Conservation (phyloP, 192 early-diverging fungal genomes). For the Chytriomyces sp. region DNA sequence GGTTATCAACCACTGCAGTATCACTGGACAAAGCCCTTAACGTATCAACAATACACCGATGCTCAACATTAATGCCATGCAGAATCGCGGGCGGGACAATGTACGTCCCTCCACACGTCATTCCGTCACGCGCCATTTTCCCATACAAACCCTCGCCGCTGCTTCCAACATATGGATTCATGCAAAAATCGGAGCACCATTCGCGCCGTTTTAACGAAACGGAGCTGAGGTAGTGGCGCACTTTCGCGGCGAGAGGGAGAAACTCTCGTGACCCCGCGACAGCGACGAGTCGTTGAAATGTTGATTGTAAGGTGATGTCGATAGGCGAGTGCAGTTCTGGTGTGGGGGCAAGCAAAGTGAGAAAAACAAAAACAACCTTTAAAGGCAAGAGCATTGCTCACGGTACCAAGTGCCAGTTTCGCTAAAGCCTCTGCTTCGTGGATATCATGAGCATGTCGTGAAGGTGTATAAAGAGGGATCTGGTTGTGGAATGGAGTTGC, state of each 20-base stretch:
- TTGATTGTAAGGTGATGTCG: constrained; percentile 5
- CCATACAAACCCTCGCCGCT: constrained; percentile 18
- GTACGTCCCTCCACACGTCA: constrained; percentile 23
- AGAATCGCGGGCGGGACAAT: constrained; percentile 14
- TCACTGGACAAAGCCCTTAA: background rate
- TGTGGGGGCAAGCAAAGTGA: background rate
- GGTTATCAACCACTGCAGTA: too few species aligned
- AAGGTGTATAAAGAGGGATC: constrained; percentile 5
- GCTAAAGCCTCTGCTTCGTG: constrained; percentile 24
- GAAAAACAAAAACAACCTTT: background rate
- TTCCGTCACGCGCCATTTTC: background rate
- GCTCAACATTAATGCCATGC: constrained; percentile 11
- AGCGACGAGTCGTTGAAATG: constrained; percentile 20
- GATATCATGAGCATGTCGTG: constrained; percentile 6
- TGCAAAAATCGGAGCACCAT: constrained; percentile 27
- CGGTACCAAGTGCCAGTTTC: constrained; percentile 13
- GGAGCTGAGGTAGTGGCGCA: constrained; percentile 18
- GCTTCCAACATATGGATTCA: constrained; percentile 4
- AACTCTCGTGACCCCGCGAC: constrained; percentile 14
- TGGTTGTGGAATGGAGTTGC: background rate
- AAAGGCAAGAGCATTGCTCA: background rate
- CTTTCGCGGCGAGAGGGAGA: constrained; percentile 28
- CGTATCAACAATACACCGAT: background rate
- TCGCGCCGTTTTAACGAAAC: constrained; percentile 25
- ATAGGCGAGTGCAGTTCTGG: constrained; percentile 12